Conservation (phyloP, 208 protist species). For the Acanthamoeba castellanii region DNA sequence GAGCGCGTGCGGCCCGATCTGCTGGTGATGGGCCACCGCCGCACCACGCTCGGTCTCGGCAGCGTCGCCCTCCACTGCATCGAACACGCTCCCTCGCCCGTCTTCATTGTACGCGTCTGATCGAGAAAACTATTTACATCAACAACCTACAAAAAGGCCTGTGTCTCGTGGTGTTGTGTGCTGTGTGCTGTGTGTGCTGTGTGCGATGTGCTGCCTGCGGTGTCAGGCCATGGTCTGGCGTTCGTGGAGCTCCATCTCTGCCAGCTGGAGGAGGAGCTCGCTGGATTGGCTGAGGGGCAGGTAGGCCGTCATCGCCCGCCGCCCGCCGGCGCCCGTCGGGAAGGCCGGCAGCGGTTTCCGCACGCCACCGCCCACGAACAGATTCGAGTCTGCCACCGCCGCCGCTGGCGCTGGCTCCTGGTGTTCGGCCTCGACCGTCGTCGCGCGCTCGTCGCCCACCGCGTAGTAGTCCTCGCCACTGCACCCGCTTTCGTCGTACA, state of each 20-base stretch:
- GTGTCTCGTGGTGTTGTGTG: not conserved
- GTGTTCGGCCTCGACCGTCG: not conserved
- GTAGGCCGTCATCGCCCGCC: constrained; percentile 8
- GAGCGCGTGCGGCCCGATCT: not conserved
- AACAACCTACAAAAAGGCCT: too few species aligned
- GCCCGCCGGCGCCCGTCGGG: not conserved
- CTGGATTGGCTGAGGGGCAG: constrained; percentile 4
- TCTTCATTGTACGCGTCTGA: not conserved
- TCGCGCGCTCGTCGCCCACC: too few species aligned
- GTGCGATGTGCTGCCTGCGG: not conserved
- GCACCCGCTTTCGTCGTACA: not conserved
- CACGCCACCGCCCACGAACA: not conserved
- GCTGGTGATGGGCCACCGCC: constrained; percentile 22
- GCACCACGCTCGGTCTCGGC: not conserved
- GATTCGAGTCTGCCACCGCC: not conserved
- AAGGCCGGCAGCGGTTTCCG: constrained; percentile 34
- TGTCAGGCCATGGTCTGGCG: not conserved
- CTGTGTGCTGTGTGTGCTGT: not conserved
- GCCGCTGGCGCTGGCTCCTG: not conserved
- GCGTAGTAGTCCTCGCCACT: not conserved
- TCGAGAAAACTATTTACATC: not conserved
- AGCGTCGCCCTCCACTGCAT: constrained; percentile 20
- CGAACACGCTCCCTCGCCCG: not conserved
- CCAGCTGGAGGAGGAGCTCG: constrained; percentile 39
- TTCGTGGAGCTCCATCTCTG: constrained; percentile 8